Conservation (phyloP, 176 grass and related monocot species). For the Hordeum vulgare region MorexV3_pseudomolecules_assembly NC_058519.1:518561889-518562388, state of each 20-base stretch:
- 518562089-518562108: background rate
- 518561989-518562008: background rate
- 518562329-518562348: slow-evolving; percentile 21
- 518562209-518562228: slow-evolving; percentile 27
- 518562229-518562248: slow-evolving; percentile 33
- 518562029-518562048: background rate
- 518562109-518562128: background rate
- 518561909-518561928: slow-evolving; percentile 63
- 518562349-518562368: slow-evolving; percentile 36
- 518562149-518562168: slow-evolving; percentile 34
- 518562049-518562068: background rate
- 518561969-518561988: background rate
- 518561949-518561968: slow-evolving; percentile 43
- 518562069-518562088: background rate
- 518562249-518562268: background rate
- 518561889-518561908: slow-evolving; percentile 27
- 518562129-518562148: background rate
- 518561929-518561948: slow-evolving; percentile 68
- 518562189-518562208: slow-evolving; percentile 58
- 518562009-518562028: background rate
- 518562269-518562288: background rate
- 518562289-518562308: background rate
- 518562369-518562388: background rate
- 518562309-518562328: slow-evolving; percentile 36
- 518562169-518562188: slow-evolving; percentile 55